Conservation (phyloP, 73 alveolate genomes). For the Uronychia setigera region DNA sequence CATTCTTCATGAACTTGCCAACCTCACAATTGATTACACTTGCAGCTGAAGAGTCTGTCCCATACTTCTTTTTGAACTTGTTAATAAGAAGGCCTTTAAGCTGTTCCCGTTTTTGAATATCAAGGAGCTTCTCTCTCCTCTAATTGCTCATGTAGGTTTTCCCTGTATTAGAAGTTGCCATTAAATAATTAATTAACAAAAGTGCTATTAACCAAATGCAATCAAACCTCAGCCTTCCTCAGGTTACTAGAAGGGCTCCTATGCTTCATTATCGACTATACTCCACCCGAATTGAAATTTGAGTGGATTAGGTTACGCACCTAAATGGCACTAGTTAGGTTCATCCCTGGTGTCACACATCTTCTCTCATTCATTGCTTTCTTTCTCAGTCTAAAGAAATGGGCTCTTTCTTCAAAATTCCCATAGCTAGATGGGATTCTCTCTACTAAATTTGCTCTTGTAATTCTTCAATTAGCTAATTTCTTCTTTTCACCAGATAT, state of each 20-base stretch:
- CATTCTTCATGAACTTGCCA: conserved; percentile 81
- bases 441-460: too few relatives aligned
- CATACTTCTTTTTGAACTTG: conserved; percentile 85
- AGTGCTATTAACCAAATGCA: neutral
- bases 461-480: neutral
- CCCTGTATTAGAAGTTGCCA: neutral
- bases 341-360: too few relatives aligned
- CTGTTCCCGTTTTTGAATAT: conserved; percentile 87
- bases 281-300: neutral
- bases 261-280: neutral
- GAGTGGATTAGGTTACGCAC: neutral
- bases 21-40: conserved; percentile 77
- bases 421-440: too few relatives aligned
- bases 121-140: conserved; percentile 75
- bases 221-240: neutral
- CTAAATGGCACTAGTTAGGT: neutral
- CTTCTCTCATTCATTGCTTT: too few relatives aligned
- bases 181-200: too few relatives aligned
- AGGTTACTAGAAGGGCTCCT: neutral
- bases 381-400: neutral
- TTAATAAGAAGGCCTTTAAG: conserved; percentile 82
- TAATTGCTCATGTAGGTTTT: conserved; percentile 4
- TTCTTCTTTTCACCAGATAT: neutral
- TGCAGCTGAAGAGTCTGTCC: conserved; percentile 56
- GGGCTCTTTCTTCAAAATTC: too few relatives aligned